Evolutionary conservation across 805 yeast species (phyloP), one percentile per base, ranked within the genome.

Genomic region (Yarrowia yakushimensis): DNA sequence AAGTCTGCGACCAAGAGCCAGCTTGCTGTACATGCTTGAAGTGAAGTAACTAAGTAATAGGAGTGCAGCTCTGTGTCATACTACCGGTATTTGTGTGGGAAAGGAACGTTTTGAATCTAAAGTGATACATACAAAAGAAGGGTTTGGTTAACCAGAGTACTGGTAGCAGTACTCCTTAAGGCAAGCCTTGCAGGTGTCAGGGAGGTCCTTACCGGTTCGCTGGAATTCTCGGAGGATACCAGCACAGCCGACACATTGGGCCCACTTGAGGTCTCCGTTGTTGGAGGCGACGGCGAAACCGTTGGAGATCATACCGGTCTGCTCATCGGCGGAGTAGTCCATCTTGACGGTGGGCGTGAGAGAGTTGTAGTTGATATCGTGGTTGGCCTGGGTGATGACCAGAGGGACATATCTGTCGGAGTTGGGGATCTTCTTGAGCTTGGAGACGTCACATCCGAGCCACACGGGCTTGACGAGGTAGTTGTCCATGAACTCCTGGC

Each of bases 191-290:
- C 97, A 91, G 71, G 87, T 90, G 7, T 80, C 85, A 10, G 86
- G 77, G 64, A 87, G 86, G 17, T 81, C 78, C 36, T 78, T 73
- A 28, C 85, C 84, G 37, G 79, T 73, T 71, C 92, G 81, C 77
- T 90, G 96, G 73, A 87, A 86, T 50, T 86, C 83, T 72, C 97
- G 85, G 72, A 90, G 86, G 63, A 91, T 77, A 57, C 89, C 82
- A 4, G 97, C 97, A 80, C 97, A 91, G 4, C 88, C 88, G 48
- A 90, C 79, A 77, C 97, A 91, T 4, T 85, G 80, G 37, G 82
- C 78, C 86, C 90, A 90, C 50, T 87, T 84, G 9, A 77, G 71
- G 70, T 88, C 96, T 23, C 85, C 72, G 9, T 96, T 87, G 36
- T 83, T 82, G 1, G 93, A 78, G 17, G 88, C 81, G 12, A 84